These are phyloP conservation scores for Oryza glumipatula DNA, from an alignment of 176 grass and related monocot genomes.

Conservation along the genomic window DNA sequence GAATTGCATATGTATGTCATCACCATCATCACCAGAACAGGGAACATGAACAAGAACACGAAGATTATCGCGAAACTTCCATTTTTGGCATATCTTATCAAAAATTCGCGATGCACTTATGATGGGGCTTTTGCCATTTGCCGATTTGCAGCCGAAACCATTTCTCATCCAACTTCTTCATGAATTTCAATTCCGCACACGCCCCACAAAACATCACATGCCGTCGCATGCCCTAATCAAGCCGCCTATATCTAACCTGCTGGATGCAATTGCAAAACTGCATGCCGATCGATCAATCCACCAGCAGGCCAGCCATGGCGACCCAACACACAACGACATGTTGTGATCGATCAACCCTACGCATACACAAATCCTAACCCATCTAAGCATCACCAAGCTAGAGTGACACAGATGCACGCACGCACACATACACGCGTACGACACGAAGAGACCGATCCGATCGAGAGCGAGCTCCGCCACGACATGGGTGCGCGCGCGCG, in stretches of 20 bases:
- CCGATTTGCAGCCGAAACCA: background rate
- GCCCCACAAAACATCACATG: slow-evolving; percentile 20
- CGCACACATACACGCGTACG: background rate
- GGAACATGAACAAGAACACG: background rate
- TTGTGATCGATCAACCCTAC: slow-evolving; percentile 23
- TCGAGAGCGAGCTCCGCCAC: background rate
- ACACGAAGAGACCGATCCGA: background rate
- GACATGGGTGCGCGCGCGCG: background rate
- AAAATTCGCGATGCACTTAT: slow-evolving; percentile 11
- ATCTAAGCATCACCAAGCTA: slow-evolving; percentile 5
- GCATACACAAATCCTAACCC: slow-evolving; percentile 21
- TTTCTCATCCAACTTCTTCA: slow-evolving; percentile 30
- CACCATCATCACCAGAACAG: background rate
- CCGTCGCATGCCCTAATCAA: slow-evolving; percentile 22
- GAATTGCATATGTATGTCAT: background rate
- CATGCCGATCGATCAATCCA: background rate
- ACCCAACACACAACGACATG: slow-evolving; percentile 56
- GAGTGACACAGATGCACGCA: background rate
- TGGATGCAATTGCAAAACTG: background rate
- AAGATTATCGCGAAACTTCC: background rate
- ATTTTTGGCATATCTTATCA: background rate
- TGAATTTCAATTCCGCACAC: slow-evolving; percentile 22
- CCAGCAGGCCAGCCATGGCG: background rate
- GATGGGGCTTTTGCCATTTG: slow-evolving; percentile 29
- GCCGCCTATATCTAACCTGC: slow-evolving; percentile 21